Percentiles rank a stretch among this genome's conserved stretches.
Conservation (phyloP, 2,329 filamentous ascomycete genomes). For the Verticillium tricorpus region DNA sequence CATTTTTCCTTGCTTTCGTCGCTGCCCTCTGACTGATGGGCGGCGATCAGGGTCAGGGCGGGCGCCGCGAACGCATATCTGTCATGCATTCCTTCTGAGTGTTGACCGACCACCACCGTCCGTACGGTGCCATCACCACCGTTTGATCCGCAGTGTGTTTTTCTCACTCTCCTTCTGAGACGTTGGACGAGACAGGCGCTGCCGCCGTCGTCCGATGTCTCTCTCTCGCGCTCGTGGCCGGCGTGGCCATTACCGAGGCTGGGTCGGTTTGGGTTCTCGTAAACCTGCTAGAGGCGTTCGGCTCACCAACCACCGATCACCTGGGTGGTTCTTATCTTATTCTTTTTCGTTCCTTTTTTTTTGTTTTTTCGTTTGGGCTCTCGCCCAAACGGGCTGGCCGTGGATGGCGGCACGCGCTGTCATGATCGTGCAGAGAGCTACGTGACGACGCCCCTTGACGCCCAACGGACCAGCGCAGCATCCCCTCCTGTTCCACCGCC, state of each 20-base stretch:
- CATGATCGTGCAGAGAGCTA: not conserved
- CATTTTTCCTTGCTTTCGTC: not conserved
- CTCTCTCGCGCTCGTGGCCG: not conserved
- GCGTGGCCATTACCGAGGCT: not conserved
- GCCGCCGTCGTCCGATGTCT: not conserved
- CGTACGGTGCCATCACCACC: not conserved
- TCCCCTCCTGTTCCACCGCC: not conserved
- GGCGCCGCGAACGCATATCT: not conserved
- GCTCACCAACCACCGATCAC: not conserved
- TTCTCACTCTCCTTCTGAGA: not conserved
- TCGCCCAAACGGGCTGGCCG: not conserved
- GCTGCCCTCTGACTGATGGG: not conserved
- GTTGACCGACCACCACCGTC: not conserved
- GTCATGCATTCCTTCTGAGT: not conserved
- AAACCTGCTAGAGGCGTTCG: not conserved
- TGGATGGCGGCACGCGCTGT: not conserved
- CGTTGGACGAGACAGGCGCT: not conserved
- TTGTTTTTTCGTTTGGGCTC: not conserved
- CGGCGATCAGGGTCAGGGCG: not conserved
- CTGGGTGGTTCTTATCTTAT: too few relatives aligned
- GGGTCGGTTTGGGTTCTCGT: not conserved
- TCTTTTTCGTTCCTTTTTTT: too few relatives aligned
- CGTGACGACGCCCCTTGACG: not conserved
- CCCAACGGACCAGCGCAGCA: not conserved
- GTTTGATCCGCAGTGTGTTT: not conserved